phyloP scores from a whole-genome alignment of 2,329 filamentous ascomycete species.

The Xylariaceae sp. region DNA sequence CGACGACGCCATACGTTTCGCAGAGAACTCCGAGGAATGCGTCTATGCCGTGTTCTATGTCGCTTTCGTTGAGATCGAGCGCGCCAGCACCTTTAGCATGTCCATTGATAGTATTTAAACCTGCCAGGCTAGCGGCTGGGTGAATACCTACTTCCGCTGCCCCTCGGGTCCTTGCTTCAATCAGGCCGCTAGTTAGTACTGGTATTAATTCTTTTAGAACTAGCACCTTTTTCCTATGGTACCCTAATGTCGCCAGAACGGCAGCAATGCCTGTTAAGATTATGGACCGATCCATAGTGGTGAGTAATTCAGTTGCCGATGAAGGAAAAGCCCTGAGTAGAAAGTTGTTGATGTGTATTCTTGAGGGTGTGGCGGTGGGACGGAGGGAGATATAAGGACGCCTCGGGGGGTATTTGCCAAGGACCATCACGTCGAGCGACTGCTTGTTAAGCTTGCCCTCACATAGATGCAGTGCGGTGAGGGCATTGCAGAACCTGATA shows the following conservation, averaged over 20 bases:
- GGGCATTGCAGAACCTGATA: conserved; percentile 67
- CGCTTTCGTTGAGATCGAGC: conserved; percentile 59
- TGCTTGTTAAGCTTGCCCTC: conserved; percentile 58
- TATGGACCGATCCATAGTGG: conserved; percentile 69
- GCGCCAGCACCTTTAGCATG: conserved; percentile 49
- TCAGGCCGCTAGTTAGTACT: conserved; percentile 75
- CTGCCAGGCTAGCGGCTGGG: conserved; percentile 80
- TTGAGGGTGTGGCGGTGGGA: conserved; percentile 52
- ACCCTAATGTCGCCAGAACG: conserved; percentile 74
- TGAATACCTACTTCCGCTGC: conserved; percentile 96
- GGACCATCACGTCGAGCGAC: conserved; percentile 61
- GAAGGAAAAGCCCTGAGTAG: conserved; percentile 69
- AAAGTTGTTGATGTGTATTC: conserved; percentile 60
- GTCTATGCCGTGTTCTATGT: conserved; percentile 63
- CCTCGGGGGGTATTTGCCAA: conserved; percentile 53
- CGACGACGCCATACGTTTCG: conserved; percentile 61
- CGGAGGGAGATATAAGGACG: conserved; percentile 50
- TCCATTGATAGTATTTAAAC: conserved; percentile 55
- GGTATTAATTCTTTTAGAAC: conserved; percentile 81
- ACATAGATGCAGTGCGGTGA: conserved; percentile 62
- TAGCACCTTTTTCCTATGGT: conserved; percentile 86
- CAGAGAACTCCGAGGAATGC: conserved; percentile 58
- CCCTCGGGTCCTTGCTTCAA: conserved; percentile 86
- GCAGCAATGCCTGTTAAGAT: conserved; percentile 82
- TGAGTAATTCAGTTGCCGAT: conserved; percentile 61